Conservation (phyloP, 306 rosid species). For the Morella rubra region DNA sequence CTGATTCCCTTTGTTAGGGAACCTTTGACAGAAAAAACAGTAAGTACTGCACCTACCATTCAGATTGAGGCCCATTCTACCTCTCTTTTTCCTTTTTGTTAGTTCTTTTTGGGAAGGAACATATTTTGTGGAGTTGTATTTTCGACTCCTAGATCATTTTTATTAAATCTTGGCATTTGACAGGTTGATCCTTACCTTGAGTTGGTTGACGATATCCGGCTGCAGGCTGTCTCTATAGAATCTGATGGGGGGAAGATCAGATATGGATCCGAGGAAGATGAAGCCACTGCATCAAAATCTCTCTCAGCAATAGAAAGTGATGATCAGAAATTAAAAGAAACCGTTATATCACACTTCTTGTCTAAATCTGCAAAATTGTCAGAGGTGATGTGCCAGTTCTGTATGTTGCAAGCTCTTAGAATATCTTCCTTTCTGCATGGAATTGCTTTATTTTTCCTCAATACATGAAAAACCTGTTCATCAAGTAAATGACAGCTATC, state of each 20-base stretch:
- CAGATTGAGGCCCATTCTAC: constrained; percentile 21
- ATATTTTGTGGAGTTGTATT: constrained; percentile 6
- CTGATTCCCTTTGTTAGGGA: constrained; percentile 69
- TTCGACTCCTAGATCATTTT: constrained; percentile 12
- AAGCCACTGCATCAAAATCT: constrained; percentile 56
- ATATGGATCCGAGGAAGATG: constrained; percentile 70
- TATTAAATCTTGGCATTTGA: constrained; percentile 27
- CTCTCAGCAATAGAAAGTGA: constrained; percentile 50
- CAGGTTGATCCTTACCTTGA: constrained; percentile 91
- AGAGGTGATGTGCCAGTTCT: constrained; percentile 56
- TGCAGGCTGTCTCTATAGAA: constrained; percentile 56
- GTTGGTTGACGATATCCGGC: constrained; percentile 61
- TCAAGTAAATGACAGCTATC: neutral
- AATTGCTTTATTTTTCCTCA: neutral
- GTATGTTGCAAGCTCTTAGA: neutral
- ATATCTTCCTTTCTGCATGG: neutral
- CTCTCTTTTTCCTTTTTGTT: constrained; percentile 12
- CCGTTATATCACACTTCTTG: constrained; percentile 61
- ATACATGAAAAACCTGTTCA: neutral
- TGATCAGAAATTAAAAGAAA: constrained; percentile 66
- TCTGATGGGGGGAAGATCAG: constrained; percentile 38
- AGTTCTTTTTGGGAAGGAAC: constrained; percentile 11
- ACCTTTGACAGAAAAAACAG: constrained; percentile 49
- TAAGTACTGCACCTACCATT: constrained; percentile 32
- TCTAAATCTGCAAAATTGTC: constrained; percentile 62